phyloP scores from a whole-genome alignment of 2,329 filamentous ascomycete species.

The Colletotrichum echinochloae region DNA sequence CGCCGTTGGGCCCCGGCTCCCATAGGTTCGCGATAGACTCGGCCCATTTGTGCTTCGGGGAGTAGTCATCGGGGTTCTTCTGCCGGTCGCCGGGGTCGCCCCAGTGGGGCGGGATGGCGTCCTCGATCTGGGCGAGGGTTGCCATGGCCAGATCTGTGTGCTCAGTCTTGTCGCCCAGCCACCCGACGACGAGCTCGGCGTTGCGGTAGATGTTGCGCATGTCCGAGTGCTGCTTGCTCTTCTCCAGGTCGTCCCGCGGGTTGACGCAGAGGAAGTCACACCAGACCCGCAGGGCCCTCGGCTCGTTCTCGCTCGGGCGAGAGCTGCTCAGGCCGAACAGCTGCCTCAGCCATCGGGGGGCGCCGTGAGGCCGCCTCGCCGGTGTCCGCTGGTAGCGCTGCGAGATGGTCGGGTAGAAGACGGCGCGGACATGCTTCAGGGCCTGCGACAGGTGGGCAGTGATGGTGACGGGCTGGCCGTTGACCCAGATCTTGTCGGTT shows the following conservation, averaged over 20 bases:
- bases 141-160: slow-evolving; percentile 46
- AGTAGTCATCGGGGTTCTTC: slow-evolving; percentile 50
- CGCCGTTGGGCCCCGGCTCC: slow-evolving; percentile 43
- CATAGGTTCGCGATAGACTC: slow-evolving; percentile 45
- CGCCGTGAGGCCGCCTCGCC: slow-evolving; percentile 35
- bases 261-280: slow-evolving; percentile 50
- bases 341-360: slow-evolving; percentile 43
- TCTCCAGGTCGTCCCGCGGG: slow-evolving; percentile 45
- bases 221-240: slow-evolving; percentile 45
- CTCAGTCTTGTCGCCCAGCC: slow-evolving; percentile 48
- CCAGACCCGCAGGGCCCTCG: slow-evolving; percentile 46
- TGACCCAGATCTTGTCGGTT: slow-evolving; percentile 48
- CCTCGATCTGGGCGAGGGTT: slow-evolving; percentile 47
- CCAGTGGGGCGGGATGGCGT: slow-evolving; percentile 48
- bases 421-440: slow-evolving; percentile 49
- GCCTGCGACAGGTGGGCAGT: slow-evolving; percentile 48
- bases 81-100: slow-evolving; percentile 50
- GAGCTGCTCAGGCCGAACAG: slow-evolving; percentile 40
- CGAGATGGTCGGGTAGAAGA: slow-evolving; percentile 47
- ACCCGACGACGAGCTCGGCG: slow-evolving; percentile 50
- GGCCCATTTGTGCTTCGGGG: slow-evolving; percentile 49
- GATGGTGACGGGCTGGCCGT: slow-evolving; percentile 45
- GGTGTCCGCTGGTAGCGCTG: slow-evolving; percentile 42
- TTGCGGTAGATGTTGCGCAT: slow-evolving; percentile 48
- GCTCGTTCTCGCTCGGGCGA: slow-evolving; percentile 24